Evolutionary conservation across 371 early-diverging fungal genomes (phyloP), one percentile per base, ranked within the genome.

Genomic region (Smittium culicis): DNA sequence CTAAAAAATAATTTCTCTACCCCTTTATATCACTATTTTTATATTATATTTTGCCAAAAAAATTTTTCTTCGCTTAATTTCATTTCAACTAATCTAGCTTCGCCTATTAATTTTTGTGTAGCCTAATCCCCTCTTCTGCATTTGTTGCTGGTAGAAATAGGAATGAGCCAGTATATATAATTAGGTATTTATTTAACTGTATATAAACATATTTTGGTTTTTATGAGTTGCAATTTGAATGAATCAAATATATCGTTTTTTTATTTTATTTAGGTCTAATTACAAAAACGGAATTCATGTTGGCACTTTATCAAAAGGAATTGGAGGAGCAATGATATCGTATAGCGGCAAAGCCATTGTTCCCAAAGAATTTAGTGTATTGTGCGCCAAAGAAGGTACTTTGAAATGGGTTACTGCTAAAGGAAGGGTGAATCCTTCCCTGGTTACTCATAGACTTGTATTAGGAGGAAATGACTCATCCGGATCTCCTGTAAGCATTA

Each of bases 71-170:
- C 45, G 8, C 45, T 45, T 45, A 14, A 45, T 45, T 45, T 14
- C 45, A 8, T 20, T 14, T 45, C n/a, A n/a, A n/a, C n/a, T n/a
- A n/a, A n/a, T n/a, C n/a, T n/a, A n/a, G n/a, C n/a, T n/a, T n/a
- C n/a, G n/a, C n/a, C n/a, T n/a, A n/a, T n/a, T n/a, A n/a, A n/a
- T n/a, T n/a, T n/a, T n/a, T n/a, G n/a, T 45, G 8, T 20, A 45
- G 45, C 45, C 20, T 45, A n/a, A 33, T 62, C 34, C 63, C 63
- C 28, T 24, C 32, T 2, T 30, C 63, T 32, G 63, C 63, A 29
- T 62, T 62, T n/a, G 63, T 62, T 27, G 63, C 63, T n/a, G 63
- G 63, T 31, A 62, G 34, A 62, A 62, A 62, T n/a, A 62, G 34
- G 29, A 32, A 34, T 34, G 63, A 62, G n/a, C 63, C 31, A 27